Percentiles rank a stretch among this genome's conserved stretches.
Conservation (phyloP, 208 protist genomes). For the Giardia muris region DNA sequence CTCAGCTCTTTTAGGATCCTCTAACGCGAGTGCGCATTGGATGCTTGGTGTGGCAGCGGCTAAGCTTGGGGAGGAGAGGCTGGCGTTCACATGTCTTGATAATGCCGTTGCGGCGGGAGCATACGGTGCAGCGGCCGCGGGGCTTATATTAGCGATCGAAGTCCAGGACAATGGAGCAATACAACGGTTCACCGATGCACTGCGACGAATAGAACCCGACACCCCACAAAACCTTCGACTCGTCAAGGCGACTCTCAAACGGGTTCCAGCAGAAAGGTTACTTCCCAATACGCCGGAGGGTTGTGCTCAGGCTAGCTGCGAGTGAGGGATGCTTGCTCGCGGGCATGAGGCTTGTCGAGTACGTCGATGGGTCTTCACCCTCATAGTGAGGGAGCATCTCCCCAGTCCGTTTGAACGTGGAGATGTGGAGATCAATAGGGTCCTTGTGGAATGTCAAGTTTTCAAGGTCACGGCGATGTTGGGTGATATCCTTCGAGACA, state of each 20-base stretch:
- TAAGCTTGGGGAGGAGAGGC: neutral
- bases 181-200: neutral
- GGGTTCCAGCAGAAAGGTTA: neutral
- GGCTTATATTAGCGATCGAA: neutral
- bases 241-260: neutral
- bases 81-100: neutral
- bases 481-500: neutral
- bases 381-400: neutral
- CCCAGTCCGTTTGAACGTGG: neutral
- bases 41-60: neutral
- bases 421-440: neutral
- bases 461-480: neutral
- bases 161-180: neutral
- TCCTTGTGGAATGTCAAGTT: neutral
- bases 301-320: neutral
- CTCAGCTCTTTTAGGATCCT: neutral
- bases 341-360: too few species aligned
- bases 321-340: too few species aligned
- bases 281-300: neutral
- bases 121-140: neutral
- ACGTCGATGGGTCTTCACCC: neutral
- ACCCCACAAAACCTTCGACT: neutral
- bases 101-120: neutral
- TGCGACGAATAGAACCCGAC: neutral
- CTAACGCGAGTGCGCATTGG: neutral